A percentile compares a stretch with the other conserved stretches of the same genome.
Conservation (phyloP, 495 filamentous ascomycete species). For the Aspergillus funiculosus region DNA sequence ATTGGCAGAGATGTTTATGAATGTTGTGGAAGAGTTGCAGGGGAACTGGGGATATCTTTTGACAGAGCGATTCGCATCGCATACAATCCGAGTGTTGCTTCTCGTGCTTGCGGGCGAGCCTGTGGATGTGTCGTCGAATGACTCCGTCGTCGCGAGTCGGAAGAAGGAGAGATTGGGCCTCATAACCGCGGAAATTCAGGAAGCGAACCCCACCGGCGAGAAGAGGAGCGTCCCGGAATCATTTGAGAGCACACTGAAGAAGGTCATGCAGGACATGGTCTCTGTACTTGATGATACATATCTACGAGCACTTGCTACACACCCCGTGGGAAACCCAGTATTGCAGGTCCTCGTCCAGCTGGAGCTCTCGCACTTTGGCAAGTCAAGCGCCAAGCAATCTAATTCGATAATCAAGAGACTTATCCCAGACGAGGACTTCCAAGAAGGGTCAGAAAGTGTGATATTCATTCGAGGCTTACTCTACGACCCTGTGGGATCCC, state of each 20-base stretch:
- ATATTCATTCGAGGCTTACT: constrained; percentile 77
- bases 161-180: constrained; percentile 76
- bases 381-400: constrained; percentile 54
- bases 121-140: constrained; percentile 56
- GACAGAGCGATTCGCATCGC: constrained; percentile 85
- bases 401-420: constrained; percentile 55
- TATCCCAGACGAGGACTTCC: constrained; percentile 58
- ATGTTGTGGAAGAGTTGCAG: constrained; percentile 75
- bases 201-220: constrained; percentile 27
- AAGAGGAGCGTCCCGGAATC: constrained; percentile 65
- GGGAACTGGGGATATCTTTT: constrained; percentile 77
- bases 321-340: constrained; percentile 83
- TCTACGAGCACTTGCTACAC: constrained; percentile 72
- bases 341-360: constrained; percentile 81
- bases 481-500: constrained; percentile 84
- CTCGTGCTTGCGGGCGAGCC: constrained; percentile 80
- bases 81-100: constrained; percentile 78
- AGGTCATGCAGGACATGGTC: constrained; percentile 69
- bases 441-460: constrained; percentile 52
- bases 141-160: constrained; percentile 72
- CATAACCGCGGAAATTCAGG: constrained; percentile 31
- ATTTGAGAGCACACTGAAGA: constrained; percentile 68
- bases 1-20: constrained; percentile 81
- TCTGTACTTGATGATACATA: constrained; percentile 64
- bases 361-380: constrained; percentile 66